Base-by-base conservation (phyloP, 1,284 basidiomycete species). In the Laetiporus sulphureus region DNA sequence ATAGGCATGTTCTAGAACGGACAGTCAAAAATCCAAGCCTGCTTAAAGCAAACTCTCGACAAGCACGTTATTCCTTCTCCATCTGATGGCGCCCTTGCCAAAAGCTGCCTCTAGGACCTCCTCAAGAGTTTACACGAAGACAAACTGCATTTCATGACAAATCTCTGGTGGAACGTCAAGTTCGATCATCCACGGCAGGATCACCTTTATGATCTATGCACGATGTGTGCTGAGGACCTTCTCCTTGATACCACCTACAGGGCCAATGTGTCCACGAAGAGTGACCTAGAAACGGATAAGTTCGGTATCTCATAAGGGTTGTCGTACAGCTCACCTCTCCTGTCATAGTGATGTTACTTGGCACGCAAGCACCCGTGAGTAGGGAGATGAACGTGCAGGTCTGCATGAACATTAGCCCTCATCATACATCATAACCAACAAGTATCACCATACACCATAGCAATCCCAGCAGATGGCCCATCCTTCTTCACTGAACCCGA, bases 401-500 rank as follows among this genome's bases (percentile, higher is more conserved):
- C 77, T 85, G 49, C 4, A 16, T n/a, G n/a, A n/a, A n/a, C n/a
- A n/a, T n/a, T n/a, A n/a, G n/a, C n/a, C n/a, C n/a, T n/a, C n/a
- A n/a, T n/a, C n/a, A n/a, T n/a, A n/a, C n/a, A n/a, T n/a, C n/a
- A n/a, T n/a, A n/a, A n/a, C n/a, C n/a, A n/a, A n/a, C n/a, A n/a
- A n/a, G n/a, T n/a, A 32, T 13, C 7, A 29, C 23, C 21, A 43
- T 47, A 29, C 44, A 86, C 83, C 82, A 94, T 89, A 2, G 91
- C 89, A 15, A 93, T 75, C 4, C 91, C 91, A 0, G 91, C 91
- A 52, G 83, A 88, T 0, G 91, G 91, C 0, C 91, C 91, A 57
- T 94, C 91, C 66, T 94, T 94, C 69, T 83, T 90, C 59, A 91
- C 84, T 1, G 87, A 85, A 1, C 91, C 91, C 1, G 83, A 75